Evolutionary conservation across 768 basidiomycete species (phyloP), one percentile per base, ranked within the genome.

Genomic region (Boletus coccyginus): DNA sequence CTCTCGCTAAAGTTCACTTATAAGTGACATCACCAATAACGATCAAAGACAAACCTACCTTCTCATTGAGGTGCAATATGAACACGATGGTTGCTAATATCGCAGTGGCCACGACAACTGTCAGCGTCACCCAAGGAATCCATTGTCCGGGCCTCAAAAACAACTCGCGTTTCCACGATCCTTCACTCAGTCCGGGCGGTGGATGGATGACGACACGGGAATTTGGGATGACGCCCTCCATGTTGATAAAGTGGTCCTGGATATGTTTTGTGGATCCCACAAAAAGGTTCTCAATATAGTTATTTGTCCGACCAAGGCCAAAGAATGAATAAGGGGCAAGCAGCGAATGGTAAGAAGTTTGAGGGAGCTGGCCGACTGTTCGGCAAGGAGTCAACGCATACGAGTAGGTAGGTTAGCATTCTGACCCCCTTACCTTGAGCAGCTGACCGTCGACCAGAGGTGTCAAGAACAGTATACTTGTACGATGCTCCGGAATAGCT

Each of bases 251-350:
- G 67, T 96, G 92, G 35, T 85, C 68, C 36, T 77, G 68, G 0
- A 78, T 70, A 56, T 92, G 86, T 32, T 90, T 80, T 7, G 94
- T 96, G 5, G 93, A 88, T 16, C 97, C 97, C 19, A 98, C 91
- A 69, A 97, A 97, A 3, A 99, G 81, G 70, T 98, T 98, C 79
- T 99, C 97, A 65, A 99, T 94, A 74, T 99, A 99, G 70, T 99
- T 99, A 73, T 99, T 99, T 16, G 95, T 98, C 41, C 97, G 85
- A 0, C 96, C 97, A 9, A 99, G 85, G 1, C 97, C 96, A 67
- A 98, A 92, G 80, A 94, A 97, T 2, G 94, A 84, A 67, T 98
- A 98, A 1, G 97, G 97, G 1, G 92, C 87, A 52, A 88, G 83
- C 11, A 98, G 81, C 14, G 95, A 80, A 52, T 96, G 90, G 71